Base-by-base conservation (phyloP, 2,329 filamentous ascomycete species). In the Exutisphaerella laricina region DNA sequence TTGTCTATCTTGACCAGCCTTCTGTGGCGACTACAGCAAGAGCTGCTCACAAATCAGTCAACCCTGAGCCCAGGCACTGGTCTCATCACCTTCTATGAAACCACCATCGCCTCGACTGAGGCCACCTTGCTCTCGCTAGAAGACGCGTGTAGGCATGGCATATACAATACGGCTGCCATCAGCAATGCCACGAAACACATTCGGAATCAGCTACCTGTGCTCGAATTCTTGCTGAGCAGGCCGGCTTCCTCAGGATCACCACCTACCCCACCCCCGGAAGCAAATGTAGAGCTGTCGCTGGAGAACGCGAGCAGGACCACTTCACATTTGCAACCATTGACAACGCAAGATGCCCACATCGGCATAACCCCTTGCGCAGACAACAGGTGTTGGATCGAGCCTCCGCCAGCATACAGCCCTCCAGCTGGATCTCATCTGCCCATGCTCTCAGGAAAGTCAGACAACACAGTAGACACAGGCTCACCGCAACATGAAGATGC, bases 331-430 rank as follows among this genome's bases (percentile, higher is more conserved):
- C 23, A 30, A n/a, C 28, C 31, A 3, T 32, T 29, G 14, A 37
- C 40, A 17, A 18, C 43, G 4, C 34, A 45, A 18, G 30, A 42
- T 6, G 28, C 40, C n/a, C 22, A 42, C 17, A 56, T 51, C 9
- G 56, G 53, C 25, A 48, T 55, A 14, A 58, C 50, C 2, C 55
- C 56, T 25, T 39, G 31, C 2, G 36, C 48, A 5, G 56, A 58
- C 40, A 33, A 46, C 5, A 49, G 39, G 39, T 51, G 45, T 34
- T 59, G 55, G 55, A 50, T 55, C 28, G 56, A 59, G 22, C 57
- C 57, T 32, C 57, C 57, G 16, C 57, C 57, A n/a, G 49, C 58
- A 31, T 58, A 58, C 39, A 55, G 49, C 13, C 54, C 57, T 16
- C 48, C 53, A 4, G 31, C 43, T 4, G 38, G 21, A 13, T 21